Evolutionary conservation across 306 rosid species (phyloP).

Genomic region (Sicyos edulis): DNA sequence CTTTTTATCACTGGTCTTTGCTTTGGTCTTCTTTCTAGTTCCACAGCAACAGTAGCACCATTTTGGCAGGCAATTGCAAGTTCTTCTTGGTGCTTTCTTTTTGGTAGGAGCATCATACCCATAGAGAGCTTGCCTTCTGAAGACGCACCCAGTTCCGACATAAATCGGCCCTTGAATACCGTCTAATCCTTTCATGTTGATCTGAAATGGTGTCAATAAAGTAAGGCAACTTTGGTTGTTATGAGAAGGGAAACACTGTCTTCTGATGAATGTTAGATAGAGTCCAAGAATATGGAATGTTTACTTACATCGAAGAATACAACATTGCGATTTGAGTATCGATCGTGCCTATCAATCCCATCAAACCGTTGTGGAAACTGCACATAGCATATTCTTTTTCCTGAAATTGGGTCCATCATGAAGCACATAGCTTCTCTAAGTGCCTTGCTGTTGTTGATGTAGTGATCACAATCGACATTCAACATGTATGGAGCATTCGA

Average conservation of each 20-base stretch:
- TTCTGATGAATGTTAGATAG: not conserved
- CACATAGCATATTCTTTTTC: conserved; percentile 76
- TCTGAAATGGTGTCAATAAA: conserved; percentile 30
- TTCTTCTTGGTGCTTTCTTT: conserved; percentile 65
- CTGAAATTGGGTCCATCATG: conserved; percentile 91
- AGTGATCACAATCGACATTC: conserved; percentile 95
- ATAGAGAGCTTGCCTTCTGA: conserved; percentile 89
- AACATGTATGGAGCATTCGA: conserved; percentile 84
- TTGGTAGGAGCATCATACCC: conserved; percentile 81
- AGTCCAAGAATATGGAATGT: not conserved
- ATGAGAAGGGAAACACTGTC: not conserved
- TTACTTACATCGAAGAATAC: conserved; percentile 83
- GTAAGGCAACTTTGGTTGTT: conserved; percentile 18
- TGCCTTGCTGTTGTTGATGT: conserved; percentile 87
- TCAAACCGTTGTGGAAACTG: conserved; percentile 95
- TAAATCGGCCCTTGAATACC: conserved; percentile 96
- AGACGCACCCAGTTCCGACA: conserved; percentile 93
- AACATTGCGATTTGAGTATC: conserved; percentile 90
- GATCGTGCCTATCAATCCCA: conserved; percentile 83
- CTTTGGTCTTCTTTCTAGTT: conserved; percentile 59
- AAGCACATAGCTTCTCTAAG: conserved; percentile 96
- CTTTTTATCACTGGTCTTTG: conserved; percentile 42
- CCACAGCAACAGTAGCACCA: conserved; percentile 75
- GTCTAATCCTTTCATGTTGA: conserved; percentile 92
- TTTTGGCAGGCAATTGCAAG: conserved; percentile 84